Percentiles rank a stretch among this genome's conserved stretches.
Evolutionary conservation across 139 green algal species (phyloP).

Genomic region (Tetratostichococcus sp.): DNA sequence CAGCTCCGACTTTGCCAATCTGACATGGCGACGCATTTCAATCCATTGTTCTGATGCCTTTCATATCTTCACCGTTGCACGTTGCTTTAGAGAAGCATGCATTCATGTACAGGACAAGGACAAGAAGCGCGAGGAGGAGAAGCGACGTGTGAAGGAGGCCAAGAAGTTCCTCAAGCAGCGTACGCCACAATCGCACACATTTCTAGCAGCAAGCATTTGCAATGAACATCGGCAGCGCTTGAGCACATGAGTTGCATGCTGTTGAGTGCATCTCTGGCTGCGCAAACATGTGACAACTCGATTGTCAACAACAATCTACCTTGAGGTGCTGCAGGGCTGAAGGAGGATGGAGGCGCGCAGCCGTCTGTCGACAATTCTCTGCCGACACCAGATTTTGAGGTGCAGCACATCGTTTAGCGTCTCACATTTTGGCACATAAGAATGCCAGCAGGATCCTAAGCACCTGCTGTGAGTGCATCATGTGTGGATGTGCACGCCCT

Average conservation of each 20-base stretch:
- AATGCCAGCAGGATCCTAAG: too few species aligned
- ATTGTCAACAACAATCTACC: too few species aligned
- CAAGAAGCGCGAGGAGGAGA: constrained; percentile 31
- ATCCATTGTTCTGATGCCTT: too few species aligned
- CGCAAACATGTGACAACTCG: too few species aligned
- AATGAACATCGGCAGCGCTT: too few species aligned
- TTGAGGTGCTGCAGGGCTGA: neutral
- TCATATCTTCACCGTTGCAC: too few species aligned
- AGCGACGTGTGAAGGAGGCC: constrained; percentile 25
- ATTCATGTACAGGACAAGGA: constrained; percentile 21
- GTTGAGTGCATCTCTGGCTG: too few species aligned
- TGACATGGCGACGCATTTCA: too few species aligned
- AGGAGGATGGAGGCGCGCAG: neutral
- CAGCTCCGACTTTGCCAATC: neutral
- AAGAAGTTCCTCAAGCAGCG: constrained; percentile 42
- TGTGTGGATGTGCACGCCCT: neutral
- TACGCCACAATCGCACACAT: neutral
- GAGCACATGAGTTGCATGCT: neutral
- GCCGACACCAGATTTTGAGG: neutral
- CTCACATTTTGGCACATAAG: too few species aligned
- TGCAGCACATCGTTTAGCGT: neutral
- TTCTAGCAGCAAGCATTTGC: neutral
- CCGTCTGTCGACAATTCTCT: neutral
- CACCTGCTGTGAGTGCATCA: too few species aligned
- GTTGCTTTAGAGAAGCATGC: too few species aligned